Percentiles rank a stretch among this genome's conserved stretches.
Conservation (phyloP, 805 yeast species). For the Barnettozyma siamensis region DNA sequence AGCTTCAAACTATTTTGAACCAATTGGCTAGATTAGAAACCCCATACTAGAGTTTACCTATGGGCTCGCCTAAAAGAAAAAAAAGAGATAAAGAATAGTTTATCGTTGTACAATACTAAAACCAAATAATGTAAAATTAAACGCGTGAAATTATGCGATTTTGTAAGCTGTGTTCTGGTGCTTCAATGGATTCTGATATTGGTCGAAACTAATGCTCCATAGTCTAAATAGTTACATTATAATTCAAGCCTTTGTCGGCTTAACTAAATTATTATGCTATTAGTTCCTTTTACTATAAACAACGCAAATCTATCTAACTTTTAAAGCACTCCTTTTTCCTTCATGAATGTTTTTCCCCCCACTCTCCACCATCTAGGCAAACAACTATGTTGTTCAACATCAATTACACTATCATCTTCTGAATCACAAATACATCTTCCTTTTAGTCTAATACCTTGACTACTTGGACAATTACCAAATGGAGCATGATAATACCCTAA, state of each 20-base stretch:
- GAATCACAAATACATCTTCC: conserved; percentile 63
- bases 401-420: conserved; percentile 35
- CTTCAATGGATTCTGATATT: no score
- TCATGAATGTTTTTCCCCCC: conserved; percentile 51
- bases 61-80: not conserved
- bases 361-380: conserved; percentile 76
- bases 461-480: conserved; percentile 55
- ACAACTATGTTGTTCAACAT: conserved; percentile 50
- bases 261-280: no score
- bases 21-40: conserved; percentile 70
- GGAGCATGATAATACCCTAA: conserved; percentile 77
- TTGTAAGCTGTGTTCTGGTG: no score
- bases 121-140: no score
- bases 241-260: no score
- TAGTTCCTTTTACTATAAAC: no score
- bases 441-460: conserved; percentile 40
- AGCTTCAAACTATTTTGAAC: conserved; percentile 78
- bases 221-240: no score
- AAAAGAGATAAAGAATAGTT: not conserved
- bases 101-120: conserved; percentile 2
- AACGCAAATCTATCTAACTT: no score
- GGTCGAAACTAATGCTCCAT: no score
- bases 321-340: conserved; percentile 27
- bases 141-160: no score
- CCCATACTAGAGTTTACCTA: conserved; percentile 25